Evolutionary conservation across 306 rosid species (phyloP).

Genomic region (Cicer arietinum): DNA sequence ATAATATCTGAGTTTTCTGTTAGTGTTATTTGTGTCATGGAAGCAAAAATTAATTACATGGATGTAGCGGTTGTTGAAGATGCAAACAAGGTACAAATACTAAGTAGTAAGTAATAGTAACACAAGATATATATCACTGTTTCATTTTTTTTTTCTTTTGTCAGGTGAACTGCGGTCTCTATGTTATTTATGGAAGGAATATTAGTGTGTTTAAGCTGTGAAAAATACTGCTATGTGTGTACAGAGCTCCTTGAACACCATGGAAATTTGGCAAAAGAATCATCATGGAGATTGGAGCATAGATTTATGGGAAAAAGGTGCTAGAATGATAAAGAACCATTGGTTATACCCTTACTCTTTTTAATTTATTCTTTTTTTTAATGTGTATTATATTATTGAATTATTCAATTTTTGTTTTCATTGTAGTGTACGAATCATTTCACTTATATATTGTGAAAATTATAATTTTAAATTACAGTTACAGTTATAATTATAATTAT

Average conservation of each 20-base stretch:
- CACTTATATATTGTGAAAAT: not conserved
- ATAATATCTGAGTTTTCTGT: constrained; percentile 17
- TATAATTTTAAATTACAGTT: no score
- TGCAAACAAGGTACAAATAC: not conserved
- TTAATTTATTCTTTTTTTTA: not conserved
- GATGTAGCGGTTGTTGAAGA: constrained; percentile 16
- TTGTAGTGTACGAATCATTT: not conserved
- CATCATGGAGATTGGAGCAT: constrained; percentile 23
- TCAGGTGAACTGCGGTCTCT: not conserved
- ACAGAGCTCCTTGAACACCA: not conserved
- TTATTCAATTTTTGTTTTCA: not conserved
- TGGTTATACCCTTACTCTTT: not conserved
- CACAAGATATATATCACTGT: not conserved
- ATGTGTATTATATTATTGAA: not conserved
- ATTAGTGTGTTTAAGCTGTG: constrained; percentile 5
- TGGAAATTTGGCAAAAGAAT: constrained; percentile 36
- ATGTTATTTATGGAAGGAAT: constrained; percentile 22
- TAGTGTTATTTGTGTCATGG: constrained; percentile 20
- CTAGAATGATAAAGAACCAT: not conserved
- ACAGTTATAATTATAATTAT: no score
- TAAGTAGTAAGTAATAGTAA: not conserved
- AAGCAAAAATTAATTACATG: constrained; percentile 4
- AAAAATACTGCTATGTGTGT: not conserved
- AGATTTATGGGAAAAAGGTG: constrained; percentile 42
- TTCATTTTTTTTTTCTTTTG: not conserved